Base-by-base conservation (phyloP, 73 alveolate genomes). In the Paraurostyla sp. region DNA sequence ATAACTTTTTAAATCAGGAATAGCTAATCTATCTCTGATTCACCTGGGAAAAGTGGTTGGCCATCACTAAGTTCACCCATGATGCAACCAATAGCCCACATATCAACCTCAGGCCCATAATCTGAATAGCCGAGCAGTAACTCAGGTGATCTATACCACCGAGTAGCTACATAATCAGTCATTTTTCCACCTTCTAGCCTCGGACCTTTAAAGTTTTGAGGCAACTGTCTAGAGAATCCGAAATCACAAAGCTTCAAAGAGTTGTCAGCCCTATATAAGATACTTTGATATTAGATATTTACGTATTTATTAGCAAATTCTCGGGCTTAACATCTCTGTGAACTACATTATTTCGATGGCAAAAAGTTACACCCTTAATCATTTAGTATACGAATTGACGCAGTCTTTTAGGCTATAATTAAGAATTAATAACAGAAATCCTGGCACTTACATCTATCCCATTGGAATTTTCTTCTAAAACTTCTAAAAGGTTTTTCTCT, bases 1-100 rank as follows among this genome's bases (percentile, higher is more conserved):
- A 97, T 92, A 25, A 96, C 92, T 83, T 94, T 86, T 68, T 95
- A 82, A 41, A 94, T 95, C 13, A 80, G 59, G 59, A 40, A 95
- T 0, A 95, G 88, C 58, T 92, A 80, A 76, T 95, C 99, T 0
- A 95, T 94, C 46, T 95, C 99, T 57, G 92, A 69, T 50, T 95
- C 96, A 22, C 99, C 99, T 0, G 98, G 98, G 63, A 95, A 95
- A 40, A 95, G 56, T 58, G 99, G 98, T 52, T 92, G 71, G 18
- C 99, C 99, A 84, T 95, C 99, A 49, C 94, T 81, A 42, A 95
- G 85, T 60, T 95, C 99, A 29, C 99, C 99, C 98, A 95, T 94
- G 23, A 95, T 88, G 58, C 99, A 95, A 11, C 99, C 99, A 38
- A 95, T 93, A 27, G 99, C 98, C 99, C 99, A 96, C 88, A 90